These are phyloP conservation scores for Cladophialophora immunda DNA, from an alignment of 2,329 filamentous ascomycete species.

Conservation along the genomic window DNA sequence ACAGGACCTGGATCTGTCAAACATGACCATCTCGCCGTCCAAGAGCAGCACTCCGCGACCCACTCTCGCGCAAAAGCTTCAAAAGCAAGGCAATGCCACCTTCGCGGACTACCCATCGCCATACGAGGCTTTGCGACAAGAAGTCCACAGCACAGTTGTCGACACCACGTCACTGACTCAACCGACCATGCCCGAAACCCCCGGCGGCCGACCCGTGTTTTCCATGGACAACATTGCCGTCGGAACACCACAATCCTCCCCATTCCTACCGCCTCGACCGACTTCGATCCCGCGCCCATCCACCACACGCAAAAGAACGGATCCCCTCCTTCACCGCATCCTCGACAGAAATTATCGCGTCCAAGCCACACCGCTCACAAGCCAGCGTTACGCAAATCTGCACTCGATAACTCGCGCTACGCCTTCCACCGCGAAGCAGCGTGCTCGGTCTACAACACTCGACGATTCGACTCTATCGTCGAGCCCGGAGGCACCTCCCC, in stretches of 20 bases:
- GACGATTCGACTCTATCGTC: conserved; percentile 59
- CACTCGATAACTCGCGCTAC: conserved; percentile 35
- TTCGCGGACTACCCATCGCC: conserved; percentile 77
- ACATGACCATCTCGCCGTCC: conserved; percentile 52
- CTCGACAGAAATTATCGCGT: conserved; percentile 95
- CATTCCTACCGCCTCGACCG: conserved; percentile 60
- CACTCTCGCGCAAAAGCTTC: conserved; percentile 44
- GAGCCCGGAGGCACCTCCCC: conserved; percentile 77
- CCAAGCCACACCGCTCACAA: conserved; percentile 81
- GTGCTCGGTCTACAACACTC: conserved; percentile 29
- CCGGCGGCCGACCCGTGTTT: conserved; percentile 33
- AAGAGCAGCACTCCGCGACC: conserved; percentile 60
- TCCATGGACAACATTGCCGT: conserved; percentile 62
- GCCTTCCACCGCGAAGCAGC: conserved; percentile 47
- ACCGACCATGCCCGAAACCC: conserved; percentile 41
- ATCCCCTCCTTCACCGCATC: conserved; percentile 88
- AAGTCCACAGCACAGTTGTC: conserved; percentile 62
- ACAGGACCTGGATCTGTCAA: conserved; percentile 58
- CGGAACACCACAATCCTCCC: conserved; percentile 65
- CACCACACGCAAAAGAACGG: conserved; percentile 54
- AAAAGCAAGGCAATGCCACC: conserved; percentile 39
- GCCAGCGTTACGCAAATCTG: conserved; percentile 33
- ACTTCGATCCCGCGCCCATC: conserved; percentile 54
- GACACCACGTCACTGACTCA: conserved; percentile 47
- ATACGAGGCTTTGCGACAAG: conserved; percentile 76